Conservation (phyloP, 257 asterid genomes). For the Knoxia roxburghii region DNA sequence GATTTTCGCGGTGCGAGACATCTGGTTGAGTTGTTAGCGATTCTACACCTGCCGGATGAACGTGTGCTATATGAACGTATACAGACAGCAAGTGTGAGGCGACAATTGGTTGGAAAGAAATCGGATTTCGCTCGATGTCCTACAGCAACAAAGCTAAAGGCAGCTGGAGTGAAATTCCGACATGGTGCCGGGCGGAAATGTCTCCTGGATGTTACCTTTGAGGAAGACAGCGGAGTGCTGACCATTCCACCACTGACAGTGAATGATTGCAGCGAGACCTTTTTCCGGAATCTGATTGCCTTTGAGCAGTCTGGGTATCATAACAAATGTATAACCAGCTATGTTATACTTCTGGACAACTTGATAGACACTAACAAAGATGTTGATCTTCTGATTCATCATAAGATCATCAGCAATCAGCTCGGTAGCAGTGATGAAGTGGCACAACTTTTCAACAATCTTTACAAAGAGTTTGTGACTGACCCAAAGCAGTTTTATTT, state of each 20-base stretch:
- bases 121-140: constrained; percentile 21
- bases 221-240: constrained; percentile 10
- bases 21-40: constrained; percentile 26
- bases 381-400: too few species aligned
- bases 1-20: constrained; percentile 9
- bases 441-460: too few species aligned
- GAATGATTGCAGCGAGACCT: constrained; percentile 23
- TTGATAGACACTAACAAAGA: too few species aligned
- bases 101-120: too few species aligned
- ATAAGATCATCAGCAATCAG: too few species aligned
- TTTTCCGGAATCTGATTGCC: constrained; percentile 26
- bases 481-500: too few species aligned
- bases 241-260: constrained; percentile 15
- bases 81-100: too few species aligned
- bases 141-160: constrained; percentile 22
- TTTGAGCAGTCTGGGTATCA: constrained; percentile 24
- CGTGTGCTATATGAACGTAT: neutral
- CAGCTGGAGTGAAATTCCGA: constrained; percentile 27
- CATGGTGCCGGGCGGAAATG: neutral
- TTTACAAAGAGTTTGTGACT: too few species aligned
- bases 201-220: constrained; percentile 20
- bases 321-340: too few species aligned
- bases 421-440: too few species aligned
- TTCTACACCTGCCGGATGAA: constrained; percentile 12
- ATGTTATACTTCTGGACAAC: too few species aligned